Conservation (phyloP, 2,329 filamentous ascomycete species). For the Albifimbria verrucaria region DNA sequence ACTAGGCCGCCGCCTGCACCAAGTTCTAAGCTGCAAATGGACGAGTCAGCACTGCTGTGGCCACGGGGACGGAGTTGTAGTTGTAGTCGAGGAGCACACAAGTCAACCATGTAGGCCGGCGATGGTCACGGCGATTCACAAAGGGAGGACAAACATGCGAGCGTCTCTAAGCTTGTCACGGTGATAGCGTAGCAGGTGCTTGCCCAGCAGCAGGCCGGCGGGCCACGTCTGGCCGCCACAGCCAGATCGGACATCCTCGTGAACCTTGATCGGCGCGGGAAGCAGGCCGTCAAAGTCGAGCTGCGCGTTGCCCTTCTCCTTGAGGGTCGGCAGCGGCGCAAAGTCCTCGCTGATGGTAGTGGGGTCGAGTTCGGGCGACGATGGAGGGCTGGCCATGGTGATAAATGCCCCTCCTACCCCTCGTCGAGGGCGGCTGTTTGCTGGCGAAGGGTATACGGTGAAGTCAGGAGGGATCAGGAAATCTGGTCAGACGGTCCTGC, state of each 20-base stretch:
- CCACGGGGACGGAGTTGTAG: background rate
- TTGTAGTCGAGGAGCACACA: background rate
- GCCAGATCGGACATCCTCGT: conserved; percentile 81
- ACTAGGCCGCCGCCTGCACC: conserved; percentile 90
- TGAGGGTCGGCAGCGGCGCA: conserved; percentile 58
- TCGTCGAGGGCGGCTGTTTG: too few relatives aligned
- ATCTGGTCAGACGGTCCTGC: too few relatives aligned
- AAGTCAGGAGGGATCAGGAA: too few relatives aligned
- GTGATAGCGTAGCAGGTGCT: conserved; percentile 79
- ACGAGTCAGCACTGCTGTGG: background rate
- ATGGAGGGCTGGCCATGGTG: conserved; percentile 31
- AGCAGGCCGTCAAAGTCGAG: conserved; percentile 74
- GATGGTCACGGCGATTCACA: conserved; percentile 4
- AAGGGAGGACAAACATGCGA: conserved; percentile 57
- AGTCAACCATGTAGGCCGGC: too few relatives aligned
- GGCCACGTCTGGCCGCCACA: conserved; percentile 96
- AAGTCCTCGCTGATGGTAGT: conserved; percentile 52
- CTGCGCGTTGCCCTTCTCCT: conserved; percentile 47
- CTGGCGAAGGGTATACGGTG: too few relatives aligned
- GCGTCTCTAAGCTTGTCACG: conserved; percentile 59
- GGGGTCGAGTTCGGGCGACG: conserved; percentile 49
- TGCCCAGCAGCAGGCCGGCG: conserved; percentile 82
- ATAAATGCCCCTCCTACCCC: background rate
- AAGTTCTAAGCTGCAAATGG: conserved; percentile 69
- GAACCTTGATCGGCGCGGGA: conserved; percentile 65